Evolutionary conservation across 2,329 filamentous ascomycete genomes (phyloP), one percentile per base, ranked within the genome.

Genomic region (Bisporella sp.): DNA sequence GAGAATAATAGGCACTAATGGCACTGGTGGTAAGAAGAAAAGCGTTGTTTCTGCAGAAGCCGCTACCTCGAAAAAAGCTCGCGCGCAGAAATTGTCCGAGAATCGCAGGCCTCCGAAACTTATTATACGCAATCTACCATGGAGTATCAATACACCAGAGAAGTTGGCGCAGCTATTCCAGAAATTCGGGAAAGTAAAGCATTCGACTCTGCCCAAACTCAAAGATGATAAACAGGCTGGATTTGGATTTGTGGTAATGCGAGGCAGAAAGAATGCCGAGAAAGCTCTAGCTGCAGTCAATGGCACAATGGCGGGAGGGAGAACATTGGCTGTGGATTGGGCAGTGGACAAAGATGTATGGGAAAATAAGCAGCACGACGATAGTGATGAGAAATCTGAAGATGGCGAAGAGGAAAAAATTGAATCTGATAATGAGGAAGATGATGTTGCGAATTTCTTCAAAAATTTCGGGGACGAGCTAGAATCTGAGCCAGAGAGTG

Each of bases 261-360:
- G 91, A 53, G 89, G 91, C 41, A 84, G 78, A 63, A 92, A 90
- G 70, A 96, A 97, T 68, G 92, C 93, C 0, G 88, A 97, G 68
- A 89, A 84, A 66, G 93, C 93, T 2, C 75, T 99, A 51, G 82
- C 85, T 52, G 82, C 77, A 28, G 74, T 97, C 59, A 99, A 97
- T 68, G 93, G 92, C 52, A 96, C 89, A 66, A 81, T 87, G 54
- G 77, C 99, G 21, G 91, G 96, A 66, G 93, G 91, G 2, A 80
- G 93, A 61, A 86, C 84, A 6, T 69, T 99, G 54, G 93, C 92
- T 31, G 93, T 99, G 5, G 93, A 99, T 70, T 99, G 89, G 89
- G 92, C 95, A 32, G 90, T 97, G 4, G 89, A 96, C 54, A 96
- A 95, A 71, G 78, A 84, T 41, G 82, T 85, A 5, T 99, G 89